phyloP scores from a whole-genome alignment of 331 rosid genomes.

The Dryas integrifolia region DNA sequence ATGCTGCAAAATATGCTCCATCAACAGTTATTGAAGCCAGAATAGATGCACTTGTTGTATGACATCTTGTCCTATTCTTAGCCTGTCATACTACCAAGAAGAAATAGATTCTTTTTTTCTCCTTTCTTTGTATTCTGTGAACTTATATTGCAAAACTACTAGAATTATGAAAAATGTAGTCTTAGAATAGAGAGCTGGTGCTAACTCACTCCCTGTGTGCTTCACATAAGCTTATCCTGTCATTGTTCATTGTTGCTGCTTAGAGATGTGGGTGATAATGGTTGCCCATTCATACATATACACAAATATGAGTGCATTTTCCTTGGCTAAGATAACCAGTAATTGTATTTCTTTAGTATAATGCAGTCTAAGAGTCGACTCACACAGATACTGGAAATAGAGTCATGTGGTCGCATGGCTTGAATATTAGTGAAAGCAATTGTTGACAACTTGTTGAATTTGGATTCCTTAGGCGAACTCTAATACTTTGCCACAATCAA shows the following conservation, averaged over 20 bases:
- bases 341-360: background rate
- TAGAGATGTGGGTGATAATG: background rate
- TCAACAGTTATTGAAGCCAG: conserved; percentile 96
- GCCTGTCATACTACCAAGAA: background rate
- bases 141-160: conserved; percentile 2
- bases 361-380: background rate
- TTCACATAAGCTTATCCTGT: background rate
- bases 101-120: background rate
- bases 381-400: background rate
- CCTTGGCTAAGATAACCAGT: background rate
- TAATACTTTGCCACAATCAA: background rate
- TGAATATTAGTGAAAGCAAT: background rate
- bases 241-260: background rate
- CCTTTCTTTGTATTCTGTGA: background rate
- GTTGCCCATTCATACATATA: background rate
- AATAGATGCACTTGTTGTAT: conserved; percentile 93
- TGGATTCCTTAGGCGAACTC: background rate
- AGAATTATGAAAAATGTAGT: background rate
- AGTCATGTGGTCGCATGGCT: background rate
- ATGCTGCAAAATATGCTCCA: conserved; percentile 98
- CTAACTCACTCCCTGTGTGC: background rate
- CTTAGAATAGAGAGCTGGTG: background rate
- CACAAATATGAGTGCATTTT: background rate
- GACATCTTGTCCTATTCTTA: conserved; percentile 47
- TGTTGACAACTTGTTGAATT: background rate